Conservation (phyloP, 768 basidiomycete genomes). For the Paxillus rubicundulus region DNA sequence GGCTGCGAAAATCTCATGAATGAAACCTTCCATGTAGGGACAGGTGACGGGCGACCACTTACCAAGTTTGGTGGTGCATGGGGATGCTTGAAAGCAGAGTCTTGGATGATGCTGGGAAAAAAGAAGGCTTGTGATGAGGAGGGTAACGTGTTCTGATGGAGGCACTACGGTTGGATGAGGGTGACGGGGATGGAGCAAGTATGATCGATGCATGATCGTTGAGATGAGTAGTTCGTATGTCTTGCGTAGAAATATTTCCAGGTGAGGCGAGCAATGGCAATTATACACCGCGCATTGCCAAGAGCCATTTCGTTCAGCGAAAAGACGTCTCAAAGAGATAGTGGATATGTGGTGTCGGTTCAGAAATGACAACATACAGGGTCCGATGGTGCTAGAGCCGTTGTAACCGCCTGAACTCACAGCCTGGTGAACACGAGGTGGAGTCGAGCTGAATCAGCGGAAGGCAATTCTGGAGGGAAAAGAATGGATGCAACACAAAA, state of each 20-base stretch:
- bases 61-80: no score
- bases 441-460: not conserved
- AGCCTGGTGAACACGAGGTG: not conserved
- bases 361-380: not conserved
- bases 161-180: no score
- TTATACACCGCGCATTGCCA: no score
- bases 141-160: no score
- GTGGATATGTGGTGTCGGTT: not conserved
- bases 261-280: not conserved
- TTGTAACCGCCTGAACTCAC: not conserved
- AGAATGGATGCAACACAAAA: not conserved
- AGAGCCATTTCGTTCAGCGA: not conserved
- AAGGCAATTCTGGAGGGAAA: no score
- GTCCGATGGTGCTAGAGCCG: constrained; percentile 6
- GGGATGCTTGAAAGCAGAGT: no score
- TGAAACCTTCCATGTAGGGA: not conserved
- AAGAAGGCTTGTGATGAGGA: not conserved
- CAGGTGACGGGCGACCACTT: no score
- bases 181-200: no score
- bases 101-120: not conserved
- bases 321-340: not conserved
- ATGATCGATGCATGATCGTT: not conserved
- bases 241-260: not conserved
- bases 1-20: not conserved
- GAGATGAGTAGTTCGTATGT: no score